Base-by-base conservation (phyloP, 768 basidiomycete genomes). In the Leccinum subtestaceum region DNA sequence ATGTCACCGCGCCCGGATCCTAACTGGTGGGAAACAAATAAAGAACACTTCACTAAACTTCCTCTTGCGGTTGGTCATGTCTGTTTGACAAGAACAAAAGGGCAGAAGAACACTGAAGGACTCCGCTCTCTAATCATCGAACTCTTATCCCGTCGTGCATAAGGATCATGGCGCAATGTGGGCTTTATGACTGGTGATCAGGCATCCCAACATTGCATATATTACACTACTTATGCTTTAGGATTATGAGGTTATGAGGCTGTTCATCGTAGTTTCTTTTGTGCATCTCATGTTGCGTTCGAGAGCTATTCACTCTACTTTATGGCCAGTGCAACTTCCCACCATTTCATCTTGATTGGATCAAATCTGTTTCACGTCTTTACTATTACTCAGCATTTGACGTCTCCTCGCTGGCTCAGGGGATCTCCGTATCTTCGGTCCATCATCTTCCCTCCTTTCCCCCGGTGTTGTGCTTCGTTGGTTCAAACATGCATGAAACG, bases 11-110 rank as follows among this genome's bases (percentile, higher is more conserved):
- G 51, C n/a, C 67, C 67, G 1, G 60, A 69, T 29, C 25, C 45
- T 31, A 23, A 49, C 12, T 68, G 67, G 67, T 69, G 67, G 67
- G 60, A 66, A 31, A 62, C 60, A 36, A 68, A 69, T 21, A 53
- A 63, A 32, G 65, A 54, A 11, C 64, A 68, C 32, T 66, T 67
- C 6, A 56, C 64, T 2, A 61, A 62, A 11, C 64, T 68, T 17
- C 25, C 40, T 27, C 40, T 43, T 43, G 55, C 59, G 15, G 59
- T 53, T 3, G 64, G 60, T 52, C 66, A 67, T 11, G 40, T 63
- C 45, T 67, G 67, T 32, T 54, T 67, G 66, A 68, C 53, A 10
- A 48, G 64, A 50, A 45, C 23, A 38, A 45, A 59, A 23, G 64
- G 56, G 53, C 64, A 65, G 11, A 61, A 66, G 23, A 68, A 67